phyloP scores from a whole-genome alignment of 2,329 filamentous ascomycete genomes.

The Tolypocladium tundrense region DNA sequence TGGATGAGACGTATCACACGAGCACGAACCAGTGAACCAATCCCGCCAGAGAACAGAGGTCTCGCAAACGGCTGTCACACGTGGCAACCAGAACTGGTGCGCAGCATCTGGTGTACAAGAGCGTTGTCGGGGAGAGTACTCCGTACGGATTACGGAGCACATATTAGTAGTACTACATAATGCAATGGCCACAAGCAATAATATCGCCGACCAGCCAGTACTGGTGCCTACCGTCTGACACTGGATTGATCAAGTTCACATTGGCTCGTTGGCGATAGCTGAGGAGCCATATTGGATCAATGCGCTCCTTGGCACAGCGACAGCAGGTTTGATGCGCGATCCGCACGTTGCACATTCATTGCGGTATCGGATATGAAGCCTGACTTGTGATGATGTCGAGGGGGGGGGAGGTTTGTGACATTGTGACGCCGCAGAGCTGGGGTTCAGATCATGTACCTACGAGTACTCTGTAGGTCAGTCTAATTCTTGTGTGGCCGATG shows the following conservation, averaged over 20 bases:
- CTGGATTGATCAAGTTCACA: neutral
- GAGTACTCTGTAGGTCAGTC: neutral
- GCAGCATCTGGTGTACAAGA: neutral
- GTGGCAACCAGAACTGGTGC: neutral
- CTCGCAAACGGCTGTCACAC: neutral
- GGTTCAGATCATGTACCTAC: neutral
- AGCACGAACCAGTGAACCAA: neutral
- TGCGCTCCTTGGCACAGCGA: neutral
- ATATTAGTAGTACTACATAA: neutral
- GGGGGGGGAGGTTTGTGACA: neutral
- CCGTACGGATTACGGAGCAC: neutral
- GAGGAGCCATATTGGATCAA: neutral
- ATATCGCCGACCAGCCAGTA: neutral
- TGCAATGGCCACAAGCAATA: neutral
- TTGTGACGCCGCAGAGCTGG: neutral
- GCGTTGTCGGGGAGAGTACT: neutral
- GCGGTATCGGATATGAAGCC: neutral
- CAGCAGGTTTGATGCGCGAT: neutral
- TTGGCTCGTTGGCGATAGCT: neutral
- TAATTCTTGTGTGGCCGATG: neutral
- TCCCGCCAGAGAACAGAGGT: neutral
- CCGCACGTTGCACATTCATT: neutral
- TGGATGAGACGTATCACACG: neutral
- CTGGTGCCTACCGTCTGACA: neutral
- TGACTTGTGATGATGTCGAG: neutral